Percentiles rank a stretch among this genome's conserved stretches.
These are phyloP conservation scores for Sclerotinia minor DNA, from an alignment of 2,329 filamentous ascomycete genomes.

Conservation along the genomic window DNA sequence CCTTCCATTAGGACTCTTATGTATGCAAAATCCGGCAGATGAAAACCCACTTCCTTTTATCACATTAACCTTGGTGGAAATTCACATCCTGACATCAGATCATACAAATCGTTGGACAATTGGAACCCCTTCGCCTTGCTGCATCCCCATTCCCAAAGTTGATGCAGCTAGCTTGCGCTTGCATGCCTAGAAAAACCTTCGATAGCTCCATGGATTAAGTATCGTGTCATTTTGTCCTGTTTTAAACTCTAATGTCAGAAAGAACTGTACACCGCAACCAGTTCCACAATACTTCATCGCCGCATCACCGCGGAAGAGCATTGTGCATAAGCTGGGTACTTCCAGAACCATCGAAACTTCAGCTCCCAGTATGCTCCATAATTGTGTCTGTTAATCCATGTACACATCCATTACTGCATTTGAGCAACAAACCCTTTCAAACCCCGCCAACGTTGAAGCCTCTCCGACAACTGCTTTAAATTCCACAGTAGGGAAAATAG, in stretches of 20 bases:
- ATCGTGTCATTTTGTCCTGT: background rate
- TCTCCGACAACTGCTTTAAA: background rate
- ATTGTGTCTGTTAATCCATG: constrained; percentile 6
- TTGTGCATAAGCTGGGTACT: constrained; percentile 12
- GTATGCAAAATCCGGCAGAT: constrained; percentile 3
- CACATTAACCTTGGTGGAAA: constrained; percentile 15
- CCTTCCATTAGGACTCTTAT: background rate
- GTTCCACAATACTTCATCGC: constrained; percentile 9
- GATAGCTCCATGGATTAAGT: constrained; percentile 19
- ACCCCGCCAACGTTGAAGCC: constrained; percentile 4
- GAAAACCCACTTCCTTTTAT: background rate
- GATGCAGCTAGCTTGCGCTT: constrained; percentile 9
- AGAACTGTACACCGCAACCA: constrained; percentile 19
- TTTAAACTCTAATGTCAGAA: constrained; percentile 4
- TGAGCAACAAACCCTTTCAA: background rate
- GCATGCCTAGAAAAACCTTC: constrained; percentile 12
- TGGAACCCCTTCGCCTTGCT: constrained; percentile 6
- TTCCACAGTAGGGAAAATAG: background rate
- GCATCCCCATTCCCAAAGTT: background rate
- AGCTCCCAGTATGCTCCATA: constrained; percentile 17
- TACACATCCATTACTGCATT: constrained; percentile 9
- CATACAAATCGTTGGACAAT: constrained; percentile 23
- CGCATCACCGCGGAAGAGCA: background rate
- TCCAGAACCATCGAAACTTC: constrained; percentile 2
- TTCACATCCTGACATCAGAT: constrained; percentile 27